phyloP scores from a whole-genome alignment of 441 rosid genomes.

The Manihot esculenta region DNA sequence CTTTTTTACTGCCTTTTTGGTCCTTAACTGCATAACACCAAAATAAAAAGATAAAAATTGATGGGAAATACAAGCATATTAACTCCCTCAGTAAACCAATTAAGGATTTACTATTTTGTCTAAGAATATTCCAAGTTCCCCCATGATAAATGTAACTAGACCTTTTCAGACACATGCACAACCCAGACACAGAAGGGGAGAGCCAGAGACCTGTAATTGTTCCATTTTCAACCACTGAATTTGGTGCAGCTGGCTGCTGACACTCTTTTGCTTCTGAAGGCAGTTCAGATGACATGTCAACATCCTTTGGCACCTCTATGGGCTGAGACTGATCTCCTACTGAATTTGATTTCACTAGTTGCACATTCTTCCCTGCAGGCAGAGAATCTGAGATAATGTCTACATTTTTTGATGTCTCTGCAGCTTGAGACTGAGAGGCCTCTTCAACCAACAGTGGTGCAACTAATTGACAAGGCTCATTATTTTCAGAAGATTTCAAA shows the following conservation, averaged over 20 bases:
- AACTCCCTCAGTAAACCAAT: not conserved
- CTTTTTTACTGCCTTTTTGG: constrained; percentile 39
- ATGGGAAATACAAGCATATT: not conserved
- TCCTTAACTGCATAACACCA: constrained; percentile 37
- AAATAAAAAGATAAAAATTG: constrained; percentile 1
- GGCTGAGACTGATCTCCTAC: constrained; percentile 35
- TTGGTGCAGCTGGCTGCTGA: constrained; percentile 30
- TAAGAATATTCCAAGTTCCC: not conserved
- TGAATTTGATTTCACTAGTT: constrained; percentile 22
- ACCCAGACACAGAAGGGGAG: not conserved
- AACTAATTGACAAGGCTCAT: constrained; percentile 36
- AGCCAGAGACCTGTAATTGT: constrained; percentile 39
- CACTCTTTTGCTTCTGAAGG: constrained; percentile 37
- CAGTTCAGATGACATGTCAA: constrained; percentile 40
- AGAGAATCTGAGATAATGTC: constrained; percentile 43
- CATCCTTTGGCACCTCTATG: constrained; percentile 41
- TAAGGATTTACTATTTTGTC: not conserved
- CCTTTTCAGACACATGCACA: not conserved
- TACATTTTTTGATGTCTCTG: constrained; percentile 40
- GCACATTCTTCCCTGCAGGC: constrained; percentile 39
- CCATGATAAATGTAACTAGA: constrained; percentile 2
- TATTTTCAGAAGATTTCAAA: constrained; percentile 34
- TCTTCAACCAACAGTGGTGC: constrained; percentile 39
- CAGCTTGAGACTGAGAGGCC: constrained; percentile 35
- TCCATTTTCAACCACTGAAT: constrained; percentile 47